phyloP scores from a whole-genome alignment of 2,329 filamentous ascomycete genomes.

The Lasiodiplodia theobromae region DNA sequence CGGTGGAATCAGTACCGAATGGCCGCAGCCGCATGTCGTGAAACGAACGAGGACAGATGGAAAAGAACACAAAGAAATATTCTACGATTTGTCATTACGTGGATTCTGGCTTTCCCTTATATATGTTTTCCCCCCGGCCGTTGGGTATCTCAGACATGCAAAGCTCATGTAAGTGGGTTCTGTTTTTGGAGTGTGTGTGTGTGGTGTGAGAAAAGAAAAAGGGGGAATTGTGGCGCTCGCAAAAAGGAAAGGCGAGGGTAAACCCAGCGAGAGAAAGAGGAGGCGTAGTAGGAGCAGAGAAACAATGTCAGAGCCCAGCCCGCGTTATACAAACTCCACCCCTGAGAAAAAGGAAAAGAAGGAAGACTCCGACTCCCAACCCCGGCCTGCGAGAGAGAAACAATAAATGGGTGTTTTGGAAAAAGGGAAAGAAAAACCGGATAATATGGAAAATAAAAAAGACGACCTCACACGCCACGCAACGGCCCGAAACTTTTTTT shows the following conservation, averaged over 20 bases:
- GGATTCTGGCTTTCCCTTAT: not conserved
- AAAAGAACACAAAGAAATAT: not conserved
- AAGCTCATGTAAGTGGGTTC: slow-evolving; percentile 10
- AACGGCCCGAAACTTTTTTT: not conserved
- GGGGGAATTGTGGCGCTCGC: not conserved
- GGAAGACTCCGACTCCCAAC: not conserved
- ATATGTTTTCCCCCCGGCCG: slow-evolving; percentile 9
- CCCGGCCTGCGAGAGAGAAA: slow-evolving; percentile 8
- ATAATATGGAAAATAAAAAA: not conserved
- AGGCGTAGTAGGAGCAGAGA: not conserved
- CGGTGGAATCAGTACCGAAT: not conserved
- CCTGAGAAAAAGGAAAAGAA: not conserved
- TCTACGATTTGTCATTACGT: slow-evolving; percentile 22
- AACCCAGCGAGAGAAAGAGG: not conserved
- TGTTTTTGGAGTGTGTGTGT: not conserved
- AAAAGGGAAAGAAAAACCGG: not conserved
- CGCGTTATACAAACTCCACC: slow-evolving; percentile 1
- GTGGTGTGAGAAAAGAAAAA: not conserved
- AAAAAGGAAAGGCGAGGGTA: not conserved
- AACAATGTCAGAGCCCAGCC: not conserved
- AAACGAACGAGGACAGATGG: not conserved
- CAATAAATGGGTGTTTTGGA: not conserved
- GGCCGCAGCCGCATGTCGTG: not conserved
- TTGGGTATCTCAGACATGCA: slow-evolving; percentile 26
- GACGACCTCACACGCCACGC: not conserved